These are phyloP conservation scores for Diaporthe aspalathi DNA, from an alignment of 2,329 filamentous ascomycete genomes.

Conservation along the genomic window DNA sequence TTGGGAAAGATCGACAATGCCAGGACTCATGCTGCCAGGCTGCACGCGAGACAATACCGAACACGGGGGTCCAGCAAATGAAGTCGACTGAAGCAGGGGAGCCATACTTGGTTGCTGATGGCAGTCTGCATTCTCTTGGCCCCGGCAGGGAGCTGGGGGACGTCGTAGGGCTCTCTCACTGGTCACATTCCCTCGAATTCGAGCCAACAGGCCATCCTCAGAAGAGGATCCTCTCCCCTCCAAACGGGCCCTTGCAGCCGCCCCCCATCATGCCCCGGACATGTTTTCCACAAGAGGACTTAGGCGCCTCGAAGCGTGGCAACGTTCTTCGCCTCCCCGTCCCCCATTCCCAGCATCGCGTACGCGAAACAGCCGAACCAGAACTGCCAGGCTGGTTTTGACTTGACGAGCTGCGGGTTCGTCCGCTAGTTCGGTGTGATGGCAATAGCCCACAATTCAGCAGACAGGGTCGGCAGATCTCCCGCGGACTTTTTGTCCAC, in stretches of 20 bases:
- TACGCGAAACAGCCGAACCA: background rate
- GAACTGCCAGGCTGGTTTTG: background rate
- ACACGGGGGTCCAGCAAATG: slow-evolving; percentile 15
- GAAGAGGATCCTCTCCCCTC: background rate
- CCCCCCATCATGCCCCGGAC: background rate
- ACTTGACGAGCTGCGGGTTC: slow-evolving; percentile 20
- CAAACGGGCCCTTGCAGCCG: slow-evolving; percentile 17
- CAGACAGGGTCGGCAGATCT: slow-evolving; percentile 8
- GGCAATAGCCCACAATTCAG: slow-evolving; percentile 21
- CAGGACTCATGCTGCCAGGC: no score
- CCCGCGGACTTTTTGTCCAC: slow-evolving; percentile 5
- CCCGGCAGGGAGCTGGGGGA: background rate
- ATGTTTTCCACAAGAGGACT: slow-evolving; percentile 24
- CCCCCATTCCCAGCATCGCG: background rate
- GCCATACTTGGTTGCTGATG: background rate
- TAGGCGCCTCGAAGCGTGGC: slow-evolving; percentile 10
- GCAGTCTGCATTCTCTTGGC: slow-evolving; percentile 25
- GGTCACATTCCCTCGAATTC: background rate
- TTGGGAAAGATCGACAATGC: slow-evolving; percentile 20
- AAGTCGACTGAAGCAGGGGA: slow-evolving; percentile 4
- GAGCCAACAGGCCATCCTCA: background rate
- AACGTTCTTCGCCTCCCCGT: slow-evolving; percentile 4
- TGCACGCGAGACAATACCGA: slow-evolving; percentile 9
- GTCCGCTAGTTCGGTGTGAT: slow-evolving; percentile 20
- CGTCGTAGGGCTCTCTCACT: slow-evolving; percentile 9